Evolutionary conservation across 2,329 filamentous ascomycete species (phyloP), one percentile per base, ranked within the genome.

Genomic region (Basipetospora chlamydospora): DNA sequence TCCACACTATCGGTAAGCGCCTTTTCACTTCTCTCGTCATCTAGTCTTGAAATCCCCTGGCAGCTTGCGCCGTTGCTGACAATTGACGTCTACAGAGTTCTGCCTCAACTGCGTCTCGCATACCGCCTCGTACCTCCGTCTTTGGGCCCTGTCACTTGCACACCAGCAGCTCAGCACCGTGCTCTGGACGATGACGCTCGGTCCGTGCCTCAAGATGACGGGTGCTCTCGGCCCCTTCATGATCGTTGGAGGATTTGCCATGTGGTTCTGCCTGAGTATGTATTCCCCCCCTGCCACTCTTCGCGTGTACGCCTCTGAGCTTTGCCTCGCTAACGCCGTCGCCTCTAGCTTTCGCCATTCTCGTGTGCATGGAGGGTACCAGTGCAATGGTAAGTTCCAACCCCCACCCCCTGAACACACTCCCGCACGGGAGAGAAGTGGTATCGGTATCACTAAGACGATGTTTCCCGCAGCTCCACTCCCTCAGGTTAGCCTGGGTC

Each of bases 91-190:
- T 17, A 4, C 46, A 86, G 85, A 98, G 70, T 98, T 98, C 66
- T 98, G 90, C 56, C 71, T 98, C 49, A 98, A 98, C 68, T 96
- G 88, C 58, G 88, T 98, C 44, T 98, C 90, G 21, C 90, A 98
- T 63, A 98, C 92, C 4, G 90, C 90, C 4, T 98, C 90, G 1
- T 98, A 98, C 61, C 80, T 98, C 33, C 90, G 90, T 67, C 81
- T 98, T 30, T 98, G 90, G 90, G 90, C 90, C 22, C 61, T 98
- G 48, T 98, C 90, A 2, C 78, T 98, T 41, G 90, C 90, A 22
- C 90, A 98, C 67, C 90, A 98, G 58, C 90, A 96, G 70, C 77
- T 98, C 42, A 94, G 85, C 33, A 80, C 87, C 45, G 90, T 98
- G 44, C 72, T 98, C 33, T 98, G 90, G 90, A 73, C 73, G 49